Evolutionary conservation across 805 yeast genomes (phyloP), one percentile per base, ranked within the genome.

Genomic region (Komagataella mondaviorum): DNA sequence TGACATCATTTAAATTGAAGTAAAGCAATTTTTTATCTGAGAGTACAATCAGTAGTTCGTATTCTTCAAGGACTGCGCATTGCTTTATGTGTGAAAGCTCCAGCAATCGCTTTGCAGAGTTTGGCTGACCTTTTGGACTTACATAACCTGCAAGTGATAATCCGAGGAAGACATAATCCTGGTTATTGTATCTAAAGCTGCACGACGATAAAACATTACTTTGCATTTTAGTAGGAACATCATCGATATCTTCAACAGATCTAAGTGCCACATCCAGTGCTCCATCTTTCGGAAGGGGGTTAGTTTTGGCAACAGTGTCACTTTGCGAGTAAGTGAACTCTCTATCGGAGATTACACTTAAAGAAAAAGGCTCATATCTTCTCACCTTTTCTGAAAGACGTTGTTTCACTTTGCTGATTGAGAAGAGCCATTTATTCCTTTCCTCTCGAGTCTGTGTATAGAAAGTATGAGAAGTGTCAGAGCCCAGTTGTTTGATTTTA

Each of bases 121-220:
- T 47, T 17, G 69, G 68, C 48, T 66, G 64, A 51, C 64, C 69
- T 47, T 63, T 55, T 52, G 68, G 69, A n/a, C 74, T 70, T 55
- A 85, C 63, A 56, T 75, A 84, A 1, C 88, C 64, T 0, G 96
- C 96, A 50, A 71, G 65, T 1, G 72, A 72, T 2, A 85, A 69
- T 1, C 93, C 96, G 18, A 83, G 60, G 2, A 85, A 62, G 46
- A 71, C 63, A 53, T 74, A 82, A 8, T 59, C 65, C 20, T 70
- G 69, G 3, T 71, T 74, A 24, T 73, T 71, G 56, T 69, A 73
- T 12, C 59, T 62, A 54, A 86, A 76, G 22, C 71, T 60, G 1
- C 71, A 67, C 3, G 77, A 66, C 51, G 80, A 74, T 36, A 70
- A 64, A 2, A 76, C 64, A 22, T 61, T 59, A 60, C 75, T 63